A percentile compares a stretch with the other conserved stretches of the same genome.
These are phyloP conservation scores for Botrytis byssoidea DNA, from an alignment of 2,329 filamentous ascomycete species.

Conservation along the genomic window DNA sequence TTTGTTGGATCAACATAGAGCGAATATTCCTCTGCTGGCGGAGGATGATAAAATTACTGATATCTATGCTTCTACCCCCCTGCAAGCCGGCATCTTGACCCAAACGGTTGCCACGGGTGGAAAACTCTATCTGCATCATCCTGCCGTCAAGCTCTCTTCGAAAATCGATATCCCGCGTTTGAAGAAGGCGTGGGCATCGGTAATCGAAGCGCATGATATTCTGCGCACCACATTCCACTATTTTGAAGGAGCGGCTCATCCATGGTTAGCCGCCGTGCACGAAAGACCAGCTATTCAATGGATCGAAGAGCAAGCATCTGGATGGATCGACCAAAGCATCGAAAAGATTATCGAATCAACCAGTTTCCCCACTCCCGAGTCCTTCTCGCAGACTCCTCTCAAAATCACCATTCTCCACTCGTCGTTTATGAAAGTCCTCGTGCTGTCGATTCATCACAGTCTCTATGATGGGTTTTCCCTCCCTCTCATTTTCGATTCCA, in stretches of 20 bases:
- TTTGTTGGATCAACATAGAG: background rate
- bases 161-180: conserved; percentile 28
- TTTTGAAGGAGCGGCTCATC: background rate
- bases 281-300: background rate
- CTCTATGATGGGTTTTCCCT: conserved; percentile 55
- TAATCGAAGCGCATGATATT: conserved; percentile 33
- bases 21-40: background rate
- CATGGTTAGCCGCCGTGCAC: conserved; percentile 28
- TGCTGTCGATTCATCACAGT: conserved; percentile 54
- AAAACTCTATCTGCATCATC: conserved; percentile 39
- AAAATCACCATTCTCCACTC: background rate
- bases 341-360: background rate
- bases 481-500: conserved; percentile 32
- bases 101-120: conserved; percentile 38
- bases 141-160: conserved; percentile 24
- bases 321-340: conserved; percentile 1
- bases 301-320: background rate
- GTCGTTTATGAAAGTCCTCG: conserved; percentile 40
- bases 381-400: conserved; percentile 8
- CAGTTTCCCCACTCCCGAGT: conserved; percentile 20
- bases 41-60: conserved; percentile 36
- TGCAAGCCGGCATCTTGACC: conserved; percentile 42
- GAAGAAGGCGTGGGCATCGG: conserved; percentile 33
- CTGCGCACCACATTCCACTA: conserved; percentile 36
- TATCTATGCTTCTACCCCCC: conserved; percentile 40